Percentiles rank a stretch among this genome's conserved stretches.
Evolutionary conservation across 495 filamentous ascomycete species (phyloP).

Genomic region (Hypoxylon fuscum): DNA sequence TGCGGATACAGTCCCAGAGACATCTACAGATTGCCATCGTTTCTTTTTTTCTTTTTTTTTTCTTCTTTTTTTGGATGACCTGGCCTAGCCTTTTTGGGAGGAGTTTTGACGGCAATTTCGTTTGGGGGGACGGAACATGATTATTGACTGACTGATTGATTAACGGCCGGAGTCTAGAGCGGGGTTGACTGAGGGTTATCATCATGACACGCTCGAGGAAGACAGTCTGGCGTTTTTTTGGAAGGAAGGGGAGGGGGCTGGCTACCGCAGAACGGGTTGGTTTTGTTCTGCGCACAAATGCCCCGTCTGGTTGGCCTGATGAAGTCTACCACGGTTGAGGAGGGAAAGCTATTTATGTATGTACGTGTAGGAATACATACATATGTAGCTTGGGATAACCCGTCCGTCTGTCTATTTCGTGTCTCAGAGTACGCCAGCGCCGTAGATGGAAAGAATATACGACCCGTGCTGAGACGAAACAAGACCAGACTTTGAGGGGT

Average conservation of each 20-base stretch:
- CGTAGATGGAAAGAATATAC: conserved; percentile 29
- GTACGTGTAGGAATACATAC: conserved; percentile 18
- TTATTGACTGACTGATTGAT: conserved; percentile 4
- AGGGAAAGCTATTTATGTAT: background rate
- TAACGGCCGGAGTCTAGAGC: conserved; percentile 46
- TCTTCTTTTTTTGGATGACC: conserved; percentile 21
- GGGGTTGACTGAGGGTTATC: conserved; percentile 31
- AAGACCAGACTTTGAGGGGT: background rate
- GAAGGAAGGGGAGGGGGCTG: background rate
- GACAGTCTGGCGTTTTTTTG: conserved; percentile 42
- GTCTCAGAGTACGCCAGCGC: conserved; percentile 9
- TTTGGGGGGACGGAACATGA: conserved; percentile 22
- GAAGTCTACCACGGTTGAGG: conserved; percentile 6
- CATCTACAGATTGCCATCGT: conserved; percentile 37
- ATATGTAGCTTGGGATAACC: conserved; percentile 9
- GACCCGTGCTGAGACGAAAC: conserved; percentile 12
- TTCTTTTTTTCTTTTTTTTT: conserved; percentile 10
- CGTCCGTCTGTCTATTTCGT: background rate
- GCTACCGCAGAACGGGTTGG: conserved; percentile 19
- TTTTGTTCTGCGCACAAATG: conserved; percentile 11
- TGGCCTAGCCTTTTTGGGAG: conserved; percentile 17
- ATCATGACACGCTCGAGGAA: conserved; percentile 45
- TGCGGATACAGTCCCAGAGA: conserved; percentile 11
- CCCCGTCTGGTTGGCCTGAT: conserved; percentile 16
- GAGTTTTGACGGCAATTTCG: conserved; percentile 31